Evolutionary conservation across 371 early-diverging fungal species (phyloP).

Genomic region (Mortierella sp.): DNA sequence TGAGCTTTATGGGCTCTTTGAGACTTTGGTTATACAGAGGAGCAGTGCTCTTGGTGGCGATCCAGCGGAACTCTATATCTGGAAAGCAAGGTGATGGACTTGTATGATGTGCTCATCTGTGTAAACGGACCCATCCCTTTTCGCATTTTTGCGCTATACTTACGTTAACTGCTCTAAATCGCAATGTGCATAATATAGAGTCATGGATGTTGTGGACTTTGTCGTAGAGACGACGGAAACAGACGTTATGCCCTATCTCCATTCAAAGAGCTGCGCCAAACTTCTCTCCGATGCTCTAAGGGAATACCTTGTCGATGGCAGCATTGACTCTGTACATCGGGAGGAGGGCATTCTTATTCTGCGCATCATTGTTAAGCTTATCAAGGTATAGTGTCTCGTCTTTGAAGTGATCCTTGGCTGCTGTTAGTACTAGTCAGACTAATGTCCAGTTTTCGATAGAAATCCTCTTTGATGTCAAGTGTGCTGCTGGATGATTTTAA

Average conservation of each 20-base stretch:
- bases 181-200: too few species aligned
- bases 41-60: conserved; percentile 26
- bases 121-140: not conserved
- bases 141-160: not conserved
- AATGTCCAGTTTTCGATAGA: too few species aligned
- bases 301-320: conserved; percentile 52
- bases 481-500: conserved; percentile 61
- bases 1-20: conserved; percentile 48
- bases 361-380: conserved; percentile 51
- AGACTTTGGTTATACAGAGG: conserved; percentile 43
- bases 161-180: too few species aligned
- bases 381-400: conserved; percentile 26
- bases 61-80: conserved; percentile 53
- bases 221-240: conserved; percentile 53
- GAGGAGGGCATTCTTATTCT: conserved; percentile 52
- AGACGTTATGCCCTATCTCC: conserved; percentile 51
- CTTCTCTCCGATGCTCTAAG: conserved; percentile 42
- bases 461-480: conserved; percentile 52
- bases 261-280: conserved; percentile 46
- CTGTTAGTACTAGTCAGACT: too few species aligned
- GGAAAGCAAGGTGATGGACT: conserved; percentile 53
- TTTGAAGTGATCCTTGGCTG: too few species aligned
- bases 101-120: too few species aligned
- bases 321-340: conserved; percentile 53
- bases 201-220: conserved; percentile 51